Evolutionary conservation across 1,284 basidiomycete species (phyloP), one percentile per base, ranked within the genome.

Genomic region (Trametes polyzona): DNA sequence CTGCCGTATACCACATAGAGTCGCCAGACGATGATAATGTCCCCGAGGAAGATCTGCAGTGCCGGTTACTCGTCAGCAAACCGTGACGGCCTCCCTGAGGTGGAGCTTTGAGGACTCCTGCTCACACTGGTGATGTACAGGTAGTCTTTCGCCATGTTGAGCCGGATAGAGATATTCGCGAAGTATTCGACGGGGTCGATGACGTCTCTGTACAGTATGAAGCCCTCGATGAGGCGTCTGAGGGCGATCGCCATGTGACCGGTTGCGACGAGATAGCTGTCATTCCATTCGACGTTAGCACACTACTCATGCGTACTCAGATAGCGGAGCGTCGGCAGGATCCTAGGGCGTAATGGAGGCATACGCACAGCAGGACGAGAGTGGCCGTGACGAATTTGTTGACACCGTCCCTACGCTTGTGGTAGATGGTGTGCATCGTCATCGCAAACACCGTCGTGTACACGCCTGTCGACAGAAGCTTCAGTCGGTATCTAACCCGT

Each of bases 111-210:
- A 16, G 11, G n/a, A n/a, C n/a, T n/a, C n/a, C n/a, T 10, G 35
- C 35, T 16, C n/a, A 57, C 55, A 21, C 39, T 57, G 26, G 55
- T 52, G 17, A 57, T 52, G 42, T 57, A 57, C 19, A 57, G 27
- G 23, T 51, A 51, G 23, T 57, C 55, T 26, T 57, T 57, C 14
- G 49, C 47, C 26, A 50, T 27, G 43, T 57, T 57, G 17, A 57
- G 9, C 21, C 35, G 55, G 14, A 39, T 26, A 12, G 42, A 44
- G 19, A 57, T 47, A 23, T 52, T 35, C 9, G 49, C 42, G 35
- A 57, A 51, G 43, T 52, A 57, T 5, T 32, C 23, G 17, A 47
- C 27, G 11, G 55, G 35, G 4, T 32, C 48, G 12, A 47, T 47
- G 26, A 41, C 42, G 16, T 57, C 44, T 19, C 48, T 35, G 49